Evolutionary conservation across 305 asterid genomes (phyloP).

Genomic region (Fraxinus xanthoxyloides): DNA sequence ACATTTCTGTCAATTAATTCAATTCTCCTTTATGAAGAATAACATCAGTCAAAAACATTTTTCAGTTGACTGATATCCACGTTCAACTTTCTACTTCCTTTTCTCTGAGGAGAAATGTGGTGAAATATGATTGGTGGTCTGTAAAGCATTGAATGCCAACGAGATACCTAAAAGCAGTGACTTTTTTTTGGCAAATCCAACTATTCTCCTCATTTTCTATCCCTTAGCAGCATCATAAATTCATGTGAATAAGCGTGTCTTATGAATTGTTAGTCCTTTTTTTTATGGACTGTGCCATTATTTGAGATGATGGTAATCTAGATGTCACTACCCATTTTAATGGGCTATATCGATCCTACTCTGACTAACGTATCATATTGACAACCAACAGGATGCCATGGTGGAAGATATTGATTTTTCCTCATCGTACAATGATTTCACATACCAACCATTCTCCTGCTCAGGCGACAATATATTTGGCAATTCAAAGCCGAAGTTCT

Average conservation of each 20-base stretch:
- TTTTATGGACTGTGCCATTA: constrained; percentile 4
- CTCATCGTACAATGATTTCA: constrained; percentile 32
- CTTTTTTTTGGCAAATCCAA: not conserved
- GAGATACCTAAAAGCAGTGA: not conserved
- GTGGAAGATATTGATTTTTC: constrained; percentile 47
- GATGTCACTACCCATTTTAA: constrained; percentile 4
- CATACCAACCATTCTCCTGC: constrained; percentile 36
- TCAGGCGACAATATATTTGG: constrained; percentile 31
- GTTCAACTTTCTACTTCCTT: not conserved
- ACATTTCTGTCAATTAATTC: constrained; percentile 16
- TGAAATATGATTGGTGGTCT: not conserved
- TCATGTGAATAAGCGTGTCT: constrained; percentile 9
- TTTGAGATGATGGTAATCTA: constrained; percentile 12
- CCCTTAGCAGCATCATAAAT: constrained; percentile 12
- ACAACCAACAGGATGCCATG: constrained; percentile 39
- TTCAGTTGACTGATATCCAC: constrained; percentile 8
- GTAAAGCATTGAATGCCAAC: not conserved
- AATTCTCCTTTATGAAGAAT: not conserved
- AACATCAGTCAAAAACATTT: constrained; percentile 8
- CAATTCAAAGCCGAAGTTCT: constrained; percentile 30
- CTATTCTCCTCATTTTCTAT: not conserved
- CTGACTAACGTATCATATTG: constrained; percentile 15
- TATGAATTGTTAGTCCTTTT: constrained; percentile 6
- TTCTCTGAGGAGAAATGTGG: constrained; percentile 4
- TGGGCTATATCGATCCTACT: constrained; percentile 12